Base-by-base conservation (phyloP, 768 basidiomycete species). In the Cyathus striatus region DNA sequence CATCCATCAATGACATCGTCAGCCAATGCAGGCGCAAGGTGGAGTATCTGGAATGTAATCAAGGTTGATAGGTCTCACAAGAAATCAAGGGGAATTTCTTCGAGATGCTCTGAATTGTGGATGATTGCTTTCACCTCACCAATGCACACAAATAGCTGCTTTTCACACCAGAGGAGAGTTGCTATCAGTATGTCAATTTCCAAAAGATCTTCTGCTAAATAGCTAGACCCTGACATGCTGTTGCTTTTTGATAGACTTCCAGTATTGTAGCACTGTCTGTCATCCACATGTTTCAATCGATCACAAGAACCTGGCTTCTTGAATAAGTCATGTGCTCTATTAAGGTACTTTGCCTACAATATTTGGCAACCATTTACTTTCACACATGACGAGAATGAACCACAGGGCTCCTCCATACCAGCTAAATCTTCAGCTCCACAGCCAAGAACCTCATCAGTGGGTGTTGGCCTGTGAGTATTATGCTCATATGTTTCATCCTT, bases 111-210 rank as follows among this genome's bases (percentile, higher is more conserved):
- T 1, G 46, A 47, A 33, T 59, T 49, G 6, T 61, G 21, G 16
- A 40, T 45, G 3, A 65, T 41, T 3, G 48, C 48, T 18, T 51
- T 57, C 3, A 63, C 53, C 33, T 63, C 55, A 0, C 56, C 61
- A 22, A 65, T 43, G 22, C 54, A 50, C 1, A 65, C 49, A 48
- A 59, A 63, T 14, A 59, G 10, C 16, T 53, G 25, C 1, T 51
- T 43, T 1, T 61, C 55, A 20, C 40, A 54, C 5, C 36, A 41
- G 1, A 64, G 16, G 2, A 64, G 44, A 1, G 54, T 50, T 3
- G 52, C 49, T 21, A 64, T 51, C 5, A 58, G 61, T n/a, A n/a
- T n/a, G n/a, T n/a, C n/a, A n/a, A n/a, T n/a, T n/a, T n/a, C n/a
- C n/a, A n/a, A n/a, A n/a, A n/a, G n/a, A n/a, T n/a, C n/a, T n/a